These are phyloP conservation scores for Ilex aquifolium DNA, from an alignment of 257 asterid species.

Conservation along the genomic window DNA sequence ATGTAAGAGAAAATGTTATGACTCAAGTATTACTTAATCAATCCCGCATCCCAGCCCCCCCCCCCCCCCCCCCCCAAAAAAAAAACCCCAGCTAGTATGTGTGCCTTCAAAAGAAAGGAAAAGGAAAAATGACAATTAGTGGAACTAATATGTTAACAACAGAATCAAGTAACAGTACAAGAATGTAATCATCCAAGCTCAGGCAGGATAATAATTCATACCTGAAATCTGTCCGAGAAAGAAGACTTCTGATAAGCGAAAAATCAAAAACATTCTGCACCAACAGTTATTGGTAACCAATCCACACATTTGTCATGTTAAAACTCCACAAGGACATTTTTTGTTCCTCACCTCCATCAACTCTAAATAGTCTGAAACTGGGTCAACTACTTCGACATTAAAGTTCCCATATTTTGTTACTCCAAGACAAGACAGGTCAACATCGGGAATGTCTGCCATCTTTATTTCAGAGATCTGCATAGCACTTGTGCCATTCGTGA, in stretches of 20 bases:
- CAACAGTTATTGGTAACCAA: slow-evolving; percentile 11
- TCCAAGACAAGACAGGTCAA: slow-evolving; percentile 68
- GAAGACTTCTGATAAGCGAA: slow-evolving; percentile 67
- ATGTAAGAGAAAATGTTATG: too few relatives aligned
- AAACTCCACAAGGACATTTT: background rate
- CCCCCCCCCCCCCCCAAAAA: too few relatives aligned
- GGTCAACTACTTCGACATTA: slow-evolving; percentile 82
- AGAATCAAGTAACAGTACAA: too few relatives aligned
- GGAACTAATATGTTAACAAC: too few relatives aligned
- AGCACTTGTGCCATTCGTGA: slow-evolving; percentile 25
- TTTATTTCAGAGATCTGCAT: slow-evolving; percentile 84
- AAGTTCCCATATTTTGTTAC: slow-evolving; percentile 55
- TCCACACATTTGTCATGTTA: background rate
- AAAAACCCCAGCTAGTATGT: too few relatives aligned
- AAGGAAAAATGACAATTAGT: too few relatives aligned
- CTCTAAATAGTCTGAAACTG: slow-evolving; percentile 92
- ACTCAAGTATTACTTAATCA: too few relatives aligned
- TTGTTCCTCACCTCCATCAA: slow-evolving; percentile 74
- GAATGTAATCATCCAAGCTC: too few relatives aligned
- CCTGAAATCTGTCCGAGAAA: slow-evolving; percentile 84
- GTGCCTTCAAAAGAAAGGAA: too few relatives aligned
- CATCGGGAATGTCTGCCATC: slow-evolving; percentile 74
- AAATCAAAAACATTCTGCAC: slow-evolving; percentile 90
- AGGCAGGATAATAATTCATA: slow-evolving; percentile 12
- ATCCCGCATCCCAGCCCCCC: too few relatives aligned